These are phyloP conservation scores for Silene uniflora DNA, from an alignment of 148 eudicot genomes.

Conservation along the genomic window DNA sequence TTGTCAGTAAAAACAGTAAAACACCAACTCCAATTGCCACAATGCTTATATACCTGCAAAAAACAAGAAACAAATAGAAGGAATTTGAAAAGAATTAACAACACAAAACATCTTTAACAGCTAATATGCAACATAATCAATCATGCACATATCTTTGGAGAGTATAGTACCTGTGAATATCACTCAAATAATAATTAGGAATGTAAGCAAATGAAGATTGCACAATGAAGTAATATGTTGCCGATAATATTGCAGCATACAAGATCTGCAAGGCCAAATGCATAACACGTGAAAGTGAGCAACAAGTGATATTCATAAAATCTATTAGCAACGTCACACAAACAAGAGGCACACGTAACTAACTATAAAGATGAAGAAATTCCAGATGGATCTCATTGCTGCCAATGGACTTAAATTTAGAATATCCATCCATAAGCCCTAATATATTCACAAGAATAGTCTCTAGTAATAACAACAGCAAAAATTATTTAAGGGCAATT, in stretches of 20 bases:
- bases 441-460: neutral
- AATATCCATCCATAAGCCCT: neutral
- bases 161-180: constrained; percentile 67
- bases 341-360: neutral
- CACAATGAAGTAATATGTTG: constrained; percentile 68
- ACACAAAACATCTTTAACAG: constrained; percentile 4
- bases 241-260: constrained; percentile 70
- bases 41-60: constrained; percentile 73
- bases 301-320: constrained; percentile 1
- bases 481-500: neutral
- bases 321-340: neutral
- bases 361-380: neutral
- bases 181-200: constrained; percentile 82
- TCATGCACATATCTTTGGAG: constrained; percentile 3
- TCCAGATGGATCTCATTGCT: neutral
- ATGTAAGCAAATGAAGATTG: constrained; percentile 71
- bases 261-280: constrained; percentile 55
- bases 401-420: neutral
- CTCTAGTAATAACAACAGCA: neutral
- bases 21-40: constrained; percentile 81
- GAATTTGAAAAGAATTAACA: constrained; percentile 21
- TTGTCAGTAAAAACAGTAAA: constrained; percentile 73
- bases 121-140: neutral
- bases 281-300: constrained; percentile 7
- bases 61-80: constrained; percentile 25